phyloP scores from a whole-genome alignment of 2,329 filamentous ascomycete genomes.

The Myotisia sp. region DNA sequence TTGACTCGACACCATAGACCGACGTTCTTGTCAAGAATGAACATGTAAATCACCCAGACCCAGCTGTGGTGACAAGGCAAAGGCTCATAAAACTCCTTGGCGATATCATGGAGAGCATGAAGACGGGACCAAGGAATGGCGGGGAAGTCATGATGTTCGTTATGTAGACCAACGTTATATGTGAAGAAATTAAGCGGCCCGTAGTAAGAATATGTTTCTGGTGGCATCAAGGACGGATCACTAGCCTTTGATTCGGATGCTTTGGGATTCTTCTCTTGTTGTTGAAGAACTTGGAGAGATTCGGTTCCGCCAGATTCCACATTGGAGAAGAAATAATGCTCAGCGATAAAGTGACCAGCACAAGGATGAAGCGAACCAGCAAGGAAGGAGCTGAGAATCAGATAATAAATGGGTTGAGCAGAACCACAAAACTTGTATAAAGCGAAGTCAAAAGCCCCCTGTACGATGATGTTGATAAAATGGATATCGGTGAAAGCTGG shows the following conservation, averaged over 20 bases:
- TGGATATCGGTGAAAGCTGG: slow-evolving; percentile 79
- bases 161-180: slow-evolving; percentile 95
- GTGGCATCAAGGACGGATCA: slow-evolving; percentile 43
- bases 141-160: slow-evolving; percentile 98
- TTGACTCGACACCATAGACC: slow-evolving; percentile 89
- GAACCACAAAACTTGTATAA: slow-evolving; percentile 48
- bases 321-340: slow-evolving; percentile 64
- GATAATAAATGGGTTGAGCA: slow-evolving; percentile 57
- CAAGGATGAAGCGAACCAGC: slow-evolving; percentile 88
- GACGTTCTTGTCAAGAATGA: slow-evolving; percentile 79
- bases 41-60: slow-evolving; percentile 87
- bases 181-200: slow-evolving; percentile 81
- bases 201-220: slow-evolving; percentile 96
- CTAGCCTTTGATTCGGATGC: slow-evolving; percentile 27
- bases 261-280: slow-evolving; percentile 17
- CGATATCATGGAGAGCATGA: slow-evolving; percentile 60
- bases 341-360: slow-evolving; percentile 94
- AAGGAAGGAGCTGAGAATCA: slow-evolving; percentile 80
- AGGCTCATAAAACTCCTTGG: slow-evolving; percentile 80
- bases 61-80: slow-evolving; percentile 81
- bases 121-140: slow-evolving; percentile 89
- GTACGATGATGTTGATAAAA: slow-evolving; percentile 61
- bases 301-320: slow-evolving; percentile 26
- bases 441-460: slow-evolving; percentile 61
- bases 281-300: slow-evolving; percentile 38